A percentile compares a stretch with the other conserved stretches of the same genome.
Evolutionary conservation across 192 early-diverging fungal genomes (phyloP).

Genomic region (Obelidium mucronatum): DNA sequence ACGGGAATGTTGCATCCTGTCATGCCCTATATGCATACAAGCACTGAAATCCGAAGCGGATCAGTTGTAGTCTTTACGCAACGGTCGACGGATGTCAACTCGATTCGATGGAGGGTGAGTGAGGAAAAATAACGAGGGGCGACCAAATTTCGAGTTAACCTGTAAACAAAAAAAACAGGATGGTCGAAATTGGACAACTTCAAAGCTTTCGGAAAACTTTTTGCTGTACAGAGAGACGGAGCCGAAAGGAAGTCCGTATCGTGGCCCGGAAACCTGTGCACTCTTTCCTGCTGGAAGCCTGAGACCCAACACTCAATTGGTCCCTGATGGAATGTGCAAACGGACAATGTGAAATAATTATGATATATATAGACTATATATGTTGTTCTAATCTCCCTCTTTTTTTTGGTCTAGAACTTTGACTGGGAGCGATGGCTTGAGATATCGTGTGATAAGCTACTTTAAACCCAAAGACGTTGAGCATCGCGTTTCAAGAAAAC

Average conservation of each 20-base stretch:
- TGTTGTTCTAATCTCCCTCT: too few species aligned
- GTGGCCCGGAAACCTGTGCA: background rate
- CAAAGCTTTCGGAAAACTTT: background rate
- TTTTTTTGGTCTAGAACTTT: too few species aligned
- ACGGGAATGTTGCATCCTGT: background rate
- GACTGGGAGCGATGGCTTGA: background rate
- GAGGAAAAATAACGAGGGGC: too few species aligned
- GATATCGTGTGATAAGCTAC: constrained; percentile 14
- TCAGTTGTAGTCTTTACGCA: constrained; percentile 7
- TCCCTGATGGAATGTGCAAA: constrained; percentile 11
- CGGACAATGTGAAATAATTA: too few species aligned
- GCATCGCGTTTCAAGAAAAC: too few species aligned
- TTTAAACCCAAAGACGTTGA: constrained; percentile 11
- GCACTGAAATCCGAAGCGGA: constrained; percentile 13
- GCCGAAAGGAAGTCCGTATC: background rate
- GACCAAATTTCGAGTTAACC: too few species aligned
- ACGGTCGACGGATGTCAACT: background rate
- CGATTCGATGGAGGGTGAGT: constrained; percentile 17
- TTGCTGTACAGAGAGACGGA: background rate
- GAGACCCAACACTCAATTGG: background rate
- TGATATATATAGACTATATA: too few species aligned
- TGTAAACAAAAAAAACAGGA: background rate
- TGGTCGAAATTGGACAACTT: background rate
- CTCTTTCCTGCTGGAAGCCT: constrained; percentile 1
- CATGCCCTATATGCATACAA: background rate